A percentile compares a stretch with the other conserved stretches of the same genome.
These are phyloP conservation scores for Bocquillonia castaneifolia DNA, from an alignment of 441 rosid species.

Conservation along the genomic window DNA sequence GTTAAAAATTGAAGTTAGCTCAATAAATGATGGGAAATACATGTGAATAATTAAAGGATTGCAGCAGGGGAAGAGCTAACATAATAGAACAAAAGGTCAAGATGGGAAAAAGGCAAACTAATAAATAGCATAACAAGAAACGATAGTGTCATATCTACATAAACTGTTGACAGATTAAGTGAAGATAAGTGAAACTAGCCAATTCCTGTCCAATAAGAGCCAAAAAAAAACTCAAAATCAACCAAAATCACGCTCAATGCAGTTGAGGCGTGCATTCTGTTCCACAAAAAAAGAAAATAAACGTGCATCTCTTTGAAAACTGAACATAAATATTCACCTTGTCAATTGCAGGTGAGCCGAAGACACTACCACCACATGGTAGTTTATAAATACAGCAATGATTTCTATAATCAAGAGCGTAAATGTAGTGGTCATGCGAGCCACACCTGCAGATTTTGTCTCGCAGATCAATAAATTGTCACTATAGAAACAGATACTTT, in stretches of 20 bases:
- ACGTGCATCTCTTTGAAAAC: neutral
- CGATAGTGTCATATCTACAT: too few species aligned
- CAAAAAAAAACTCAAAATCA: neutral
- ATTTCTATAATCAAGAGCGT: conserved; percentile 78
- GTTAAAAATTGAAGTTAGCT: neutral
- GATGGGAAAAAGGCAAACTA: too few species aligned
- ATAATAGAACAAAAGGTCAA: too few species aligned
- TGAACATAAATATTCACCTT: conserved; percentile 48
- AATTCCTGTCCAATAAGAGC: neutral
- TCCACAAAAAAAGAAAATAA: neutral
- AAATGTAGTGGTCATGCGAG: conserved; percentile 77
- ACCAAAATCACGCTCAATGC: neutral
- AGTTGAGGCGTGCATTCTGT: neutral
- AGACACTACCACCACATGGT: conserved; percentile 85
- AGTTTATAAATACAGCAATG: conserved; percentile 60
- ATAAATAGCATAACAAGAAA: too few species aligned
- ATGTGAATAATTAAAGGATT: too few species aligned
- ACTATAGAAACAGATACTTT: conserved; percentile 2
- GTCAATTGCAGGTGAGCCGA: conserved; percentile 81
- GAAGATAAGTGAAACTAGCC: neutral
- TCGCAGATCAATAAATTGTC: conserved; percentile 4
- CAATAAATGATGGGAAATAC: neutral
- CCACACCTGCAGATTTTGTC: conserved; percentile 71
- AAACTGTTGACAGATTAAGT: neutral
- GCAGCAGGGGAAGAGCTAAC: too few species aligned